Evolutionary conservation across 1,284 basidiomycete genomes (phyloP), one percentile per base, ranked within the genome.

Genomic region (Acaromyces ingoldii): DNA sequence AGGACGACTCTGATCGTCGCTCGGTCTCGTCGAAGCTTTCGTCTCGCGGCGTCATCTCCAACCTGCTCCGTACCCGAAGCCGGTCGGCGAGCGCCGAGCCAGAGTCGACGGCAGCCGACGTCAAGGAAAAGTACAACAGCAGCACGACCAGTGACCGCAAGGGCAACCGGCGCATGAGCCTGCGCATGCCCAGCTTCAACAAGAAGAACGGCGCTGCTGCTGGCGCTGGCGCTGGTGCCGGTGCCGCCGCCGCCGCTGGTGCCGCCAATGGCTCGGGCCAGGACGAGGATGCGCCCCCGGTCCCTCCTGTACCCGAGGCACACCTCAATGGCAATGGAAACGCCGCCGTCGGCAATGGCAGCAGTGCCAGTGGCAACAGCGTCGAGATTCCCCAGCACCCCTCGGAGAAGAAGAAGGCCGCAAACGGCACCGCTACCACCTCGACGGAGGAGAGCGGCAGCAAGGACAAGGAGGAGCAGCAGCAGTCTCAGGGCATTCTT

Each of bases 111-210:
- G 24, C 10, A 10, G 26, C 6, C 4, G 31, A 34, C 29, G 36
- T 6, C 36, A 22, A 38, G 15, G 36, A n/a, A 7, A 19, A 6
- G n/a, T 19, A 19, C 36, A 6, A 5, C 9, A n/a, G 21, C 15
- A 33, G 42, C 10, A 51, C 7, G n/a, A 43, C 21, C 33, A 30
- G n/a, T n/a, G n/a, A n/a, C n/a, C n/a, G n/a, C n/a, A n/a, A n/a
- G n/a, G n/a, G 42, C 5, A 36, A 24, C 41, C 36, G 49, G 15
- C 15, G 51, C 22, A 52, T 54, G 53, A 53, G 53, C 33, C n/a
- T 34, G 21, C 13, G 38, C 13, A 54, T 46, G 51, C 34, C 40
- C 10, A 52, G 47, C 24, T 33, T 47, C 17, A 38, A 34, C 24
- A 52, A 26, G 13, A 49, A 49, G 37, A 33, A 13, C 13, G 44